A percentile compares a stretch with the other conserved stretches of the same genome.
phyloP scores from a whole-genome alignment of 2,329 filamentous ascomycete species.

The Ophiocordyceps camponoti-leonardi region DNA sequence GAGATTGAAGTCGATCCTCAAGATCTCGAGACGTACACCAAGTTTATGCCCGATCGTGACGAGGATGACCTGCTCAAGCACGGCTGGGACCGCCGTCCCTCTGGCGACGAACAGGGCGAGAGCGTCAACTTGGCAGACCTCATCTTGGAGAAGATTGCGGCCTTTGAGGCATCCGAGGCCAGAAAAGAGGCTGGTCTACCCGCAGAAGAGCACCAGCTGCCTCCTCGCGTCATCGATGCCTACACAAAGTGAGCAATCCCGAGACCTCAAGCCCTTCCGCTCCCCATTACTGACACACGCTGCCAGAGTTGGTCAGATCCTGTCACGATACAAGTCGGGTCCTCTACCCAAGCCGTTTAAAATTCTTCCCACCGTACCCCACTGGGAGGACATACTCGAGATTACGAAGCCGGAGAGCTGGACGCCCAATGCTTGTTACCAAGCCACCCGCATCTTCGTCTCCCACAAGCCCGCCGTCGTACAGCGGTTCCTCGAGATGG shows the following conservation, averaged over 20 bases:
- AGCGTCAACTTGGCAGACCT: constrained; percentile 77
- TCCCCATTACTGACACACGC: constrained; percentile 3
- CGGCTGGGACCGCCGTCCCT: constrained; percentile 32
- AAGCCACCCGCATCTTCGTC: constrained; percentile 83
- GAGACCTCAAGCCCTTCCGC: too few relatives aligned
- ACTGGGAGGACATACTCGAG: constrained; percentile 78
- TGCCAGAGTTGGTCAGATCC: constrained; percentile 60
- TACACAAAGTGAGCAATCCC: constrained; percentile 55
- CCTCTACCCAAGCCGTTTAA: constrained; percentile 96
- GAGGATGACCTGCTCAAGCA: constrained; percentile 58
- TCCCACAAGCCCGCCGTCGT: constrained; percentile 65
- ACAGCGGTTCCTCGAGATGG: constrained; percentile 71
- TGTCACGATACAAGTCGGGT: constrained; percentile 90
- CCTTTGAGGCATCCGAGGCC: constrained; percentile 58
- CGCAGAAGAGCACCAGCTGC: constrained; percentile 73
- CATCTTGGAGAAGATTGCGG: constrained; percentile 86
- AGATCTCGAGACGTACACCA: constrained; percentile 80
- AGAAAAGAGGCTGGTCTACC: constrained; percentile 29
- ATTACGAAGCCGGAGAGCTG: constrained; percentile 63
- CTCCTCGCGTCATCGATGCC: constrained; percentile 82
- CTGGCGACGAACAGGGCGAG: constrained; percentile 27
- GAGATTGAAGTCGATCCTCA: constrained; percentile 72
- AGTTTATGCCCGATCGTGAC: constrained; percentile 60
- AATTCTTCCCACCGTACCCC: constrained; percentile 74
- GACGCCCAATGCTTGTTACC: constrained; percentile 67